Evolutionary conservation across 2,329 filamentous ascomycete genomes (phyloP), one percentile per base, ranked within the genome.

Genomic region (Pleurostoma richardsiae): DNA sequence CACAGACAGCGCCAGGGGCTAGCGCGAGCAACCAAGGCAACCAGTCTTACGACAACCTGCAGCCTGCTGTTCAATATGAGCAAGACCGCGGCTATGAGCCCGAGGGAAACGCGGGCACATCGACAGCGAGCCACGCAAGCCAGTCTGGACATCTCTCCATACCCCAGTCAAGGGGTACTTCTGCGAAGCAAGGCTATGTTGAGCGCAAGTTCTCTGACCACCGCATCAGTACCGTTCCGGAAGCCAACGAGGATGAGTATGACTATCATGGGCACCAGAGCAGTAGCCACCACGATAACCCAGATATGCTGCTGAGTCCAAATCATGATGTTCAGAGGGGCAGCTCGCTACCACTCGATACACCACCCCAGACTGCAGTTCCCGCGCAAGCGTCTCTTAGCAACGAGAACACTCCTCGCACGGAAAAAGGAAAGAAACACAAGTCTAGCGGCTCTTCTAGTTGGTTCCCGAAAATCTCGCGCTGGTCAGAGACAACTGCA

Each of bases 401-500:
- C 69, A 84, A 82, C 47, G 90, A 95, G 52, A 88, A 90, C 51
- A 95, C 89, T 0, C 88, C 90, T 8, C 76, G 75, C 54, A 83
- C 80, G 1, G 85, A 89, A 5, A 90, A 88, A 67, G 79, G 81
- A 52, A 88, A 87, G 65, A 96, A 95, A 70, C 88, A 95, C 70
- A 95, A 95, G 64, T 92, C 89, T 1, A 86, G 80, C 60, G 83
- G 83, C 48, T 94, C 90, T 1, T 89, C 88, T 0, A 74, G 79
- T 44, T 83, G 82, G 74, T 87, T 95, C 51, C 90, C 91, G 28
- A 96, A 95, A 71, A 91, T 96, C 52, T 97, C 94, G 5, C 82
- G 94, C 40, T 99, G 94, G 94, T 97, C 92, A 0, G 94, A 95
- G 69, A 97, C 92, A 3, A 99, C 94, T 0, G 81, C 91, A 4